Conservation (phyloP, 495 filamentous ascomycete genomes). For the Xylaria curta region DNA sequence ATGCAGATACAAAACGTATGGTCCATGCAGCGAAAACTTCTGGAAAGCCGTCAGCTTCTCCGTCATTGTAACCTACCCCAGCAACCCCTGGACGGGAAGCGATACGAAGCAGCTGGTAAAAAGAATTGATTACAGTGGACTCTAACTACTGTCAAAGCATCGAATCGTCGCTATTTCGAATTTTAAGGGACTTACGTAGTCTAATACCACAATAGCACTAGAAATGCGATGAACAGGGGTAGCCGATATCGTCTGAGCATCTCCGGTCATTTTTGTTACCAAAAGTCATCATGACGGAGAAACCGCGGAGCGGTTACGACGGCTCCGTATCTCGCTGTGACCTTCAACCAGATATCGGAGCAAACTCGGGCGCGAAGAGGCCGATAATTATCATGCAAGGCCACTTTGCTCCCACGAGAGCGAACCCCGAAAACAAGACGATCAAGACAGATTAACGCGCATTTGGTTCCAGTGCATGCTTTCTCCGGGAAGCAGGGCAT, state of each 20-base stretch:
- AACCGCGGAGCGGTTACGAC: not conserved
- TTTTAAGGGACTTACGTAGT: not conserved
- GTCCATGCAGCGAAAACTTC: conserved; percentile 28
- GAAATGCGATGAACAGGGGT: not conserved
- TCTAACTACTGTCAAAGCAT: not conserved
- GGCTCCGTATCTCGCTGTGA: not conserved
- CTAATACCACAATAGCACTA: not conserved
- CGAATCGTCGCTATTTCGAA: conserved; percentile 2
- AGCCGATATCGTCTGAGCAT: not conserved
- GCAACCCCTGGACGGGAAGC: not conserved
- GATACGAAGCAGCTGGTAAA: not conserved
- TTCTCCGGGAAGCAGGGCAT: not conserved
- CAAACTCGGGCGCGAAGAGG: conserved; percentile 16
- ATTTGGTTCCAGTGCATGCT: conserved; percentile 6
- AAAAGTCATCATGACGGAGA: conserved; percentile 2
- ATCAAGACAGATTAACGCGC: not conserved
- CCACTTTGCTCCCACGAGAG: not conserved
- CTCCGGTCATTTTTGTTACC: not conserved
- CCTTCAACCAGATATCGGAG: not conserved
- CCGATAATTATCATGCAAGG: conserved; percentile 2
- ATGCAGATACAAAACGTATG: conserved; percentile 19
- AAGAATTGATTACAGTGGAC: not conserved
- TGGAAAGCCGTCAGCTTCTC: conserved; percentile 26
- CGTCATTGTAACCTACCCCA: conserved; percentile 27
- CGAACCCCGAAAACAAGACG: not conserved